Percentiles rank a stretch among this genome's conserved stretches.
Conservation (phyloP, 2,329 filamentous ascomycete genomes). For the Epichloe gansuensis region DNA sequence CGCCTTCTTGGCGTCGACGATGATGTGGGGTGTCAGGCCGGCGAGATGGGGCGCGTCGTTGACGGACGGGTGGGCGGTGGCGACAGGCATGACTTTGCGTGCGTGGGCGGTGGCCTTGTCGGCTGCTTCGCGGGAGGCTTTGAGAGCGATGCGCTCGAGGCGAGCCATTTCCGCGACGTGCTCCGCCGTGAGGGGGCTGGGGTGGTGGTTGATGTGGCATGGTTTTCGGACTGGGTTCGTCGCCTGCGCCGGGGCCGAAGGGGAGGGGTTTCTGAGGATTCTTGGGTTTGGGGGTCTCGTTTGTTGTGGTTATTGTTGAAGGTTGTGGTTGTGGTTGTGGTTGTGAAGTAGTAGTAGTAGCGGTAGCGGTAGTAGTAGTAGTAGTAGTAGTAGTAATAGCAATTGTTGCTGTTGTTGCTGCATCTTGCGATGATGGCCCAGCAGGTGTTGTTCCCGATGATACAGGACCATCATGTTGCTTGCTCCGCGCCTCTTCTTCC, state of each 20-base stretch:
- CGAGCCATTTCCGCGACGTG: constrained; percentile 50
- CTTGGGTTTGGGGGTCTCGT: neutral
- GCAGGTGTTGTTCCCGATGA: neutral
- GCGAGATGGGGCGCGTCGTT: constrained; percentile 47
- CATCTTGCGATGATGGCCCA: neutral
- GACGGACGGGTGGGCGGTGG: constrained; percentile 42
- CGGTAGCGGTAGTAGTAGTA: too few species aligned
- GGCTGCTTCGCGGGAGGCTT: constrained; percentile 40
- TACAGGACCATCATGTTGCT: neutral
- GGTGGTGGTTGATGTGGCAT: neutral
- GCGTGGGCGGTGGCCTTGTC: constrained; percentile 45
- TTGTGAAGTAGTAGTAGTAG: too few species aligned
- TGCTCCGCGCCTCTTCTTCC: constrained; percentile 12
- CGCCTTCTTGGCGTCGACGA: constrained; percentile 67
- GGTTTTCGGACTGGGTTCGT: constrained; percentile 3
- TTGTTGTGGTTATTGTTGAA: neutral
- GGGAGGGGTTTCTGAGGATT: constrained; percentile 12
- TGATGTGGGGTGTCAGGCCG: constrained; percentile 50
- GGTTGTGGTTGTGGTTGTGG: neutral
- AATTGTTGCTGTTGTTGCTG: neutral
- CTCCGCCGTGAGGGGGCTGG: constrained; percentile 31
- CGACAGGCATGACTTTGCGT: constrained; percentile 34
- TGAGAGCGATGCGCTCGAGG: constrained; percentile 44
- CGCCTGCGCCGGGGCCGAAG: neutral
- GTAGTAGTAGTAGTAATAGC: rapidly evolving